Evolutionary conservation across 148 eudicot genomes (phyloP).

Genomic region (Chenopodium berlandieri): DNA sequence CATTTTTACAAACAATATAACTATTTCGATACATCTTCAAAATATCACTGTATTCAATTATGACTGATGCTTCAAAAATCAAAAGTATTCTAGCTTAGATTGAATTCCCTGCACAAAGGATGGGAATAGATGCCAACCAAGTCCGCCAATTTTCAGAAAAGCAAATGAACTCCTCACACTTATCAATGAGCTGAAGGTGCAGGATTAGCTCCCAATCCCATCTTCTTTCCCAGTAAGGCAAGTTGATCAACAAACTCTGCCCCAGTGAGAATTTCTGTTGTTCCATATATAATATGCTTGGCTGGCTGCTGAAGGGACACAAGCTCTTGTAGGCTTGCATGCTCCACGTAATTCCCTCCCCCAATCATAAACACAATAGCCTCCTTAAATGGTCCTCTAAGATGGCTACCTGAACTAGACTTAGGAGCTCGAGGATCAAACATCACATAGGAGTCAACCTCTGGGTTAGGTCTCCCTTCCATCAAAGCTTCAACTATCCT

Average conservation of each 20-base stretch:
- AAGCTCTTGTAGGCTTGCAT: constrained; percentile 88
- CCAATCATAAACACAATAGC: constrained; percentile 98
- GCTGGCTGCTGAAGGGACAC: constrained; percentile 67
- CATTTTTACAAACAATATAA: constrained; percentile 12
- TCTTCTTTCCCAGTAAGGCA: constrained; percentile 69
- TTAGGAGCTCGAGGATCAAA: constrained; percentile 98
- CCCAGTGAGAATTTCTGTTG: constrained; percentile 81
- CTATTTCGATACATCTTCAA: constrained; percentile 2
- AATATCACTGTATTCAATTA: not conserved
- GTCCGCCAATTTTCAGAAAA: not conserved
- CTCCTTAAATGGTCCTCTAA: constrained; percentile 91
- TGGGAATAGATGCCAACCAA: not conserved
- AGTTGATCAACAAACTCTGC: constrained; percentile 90
- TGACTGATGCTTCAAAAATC: constrained; percentile 6
- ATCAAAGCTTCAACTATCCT: constrained; percentile 93
- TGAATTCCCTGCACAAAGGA: not conserved
- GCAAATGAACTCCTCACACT: not conserved
- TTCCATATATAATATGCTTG: constrained; percentile 75
- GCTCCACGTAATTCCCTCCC: constrained; percentile 92
- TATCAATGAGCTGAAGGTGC: constrained; percentile 41
- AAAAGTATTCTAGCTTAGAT: not conserved
- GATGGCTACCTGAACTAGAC: constrained; percentile 75
- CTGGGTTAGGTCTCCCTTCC: constrained; percentile 95
- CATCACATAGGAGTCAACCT: constrained; percentile 69
- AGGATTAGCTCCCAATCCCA: constrained; percentile 61